Conservation (phyloP, 805 yeast species). For the Sungouiella thailandica region DNA sequence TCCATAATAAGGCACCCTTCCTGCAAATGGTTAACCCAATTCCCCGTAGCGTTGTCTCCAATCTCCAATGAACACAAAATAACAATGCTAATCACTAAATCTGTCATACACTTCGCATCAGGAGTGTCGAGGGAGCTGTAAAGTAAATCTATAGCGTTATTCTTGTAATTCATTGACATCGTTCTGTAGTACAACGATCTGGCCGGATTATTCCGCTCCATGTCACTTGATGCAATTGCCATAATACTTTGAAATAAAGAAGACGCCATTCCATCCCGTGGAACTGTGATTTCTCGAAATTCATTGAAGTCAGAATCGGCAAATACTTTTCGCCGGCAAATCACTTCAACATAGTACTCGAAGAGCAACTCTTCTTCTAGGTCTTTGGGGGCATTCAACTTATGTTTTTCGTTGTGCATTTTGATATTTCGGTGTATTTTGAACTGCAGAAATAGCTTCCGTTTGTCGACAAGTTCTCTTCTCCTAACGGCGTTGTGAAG, state of each 20-base stretch:
- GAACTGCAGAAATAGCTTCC: not conserved
- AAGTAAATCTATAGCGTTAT: not conserved
- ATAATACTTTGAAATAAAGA: not conserved
- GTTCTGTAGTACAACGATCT: not conserved
- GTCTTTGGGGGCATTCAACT: not conserved
- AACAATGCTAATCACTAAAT: not conserved
- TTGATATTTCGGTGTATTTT: not conserved
- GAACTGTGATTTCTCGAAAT: not conserved
- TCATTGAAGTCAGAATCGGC: not conserved
- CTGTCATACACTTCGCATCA: not conserved
- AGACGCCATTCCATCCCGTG: not conserved
- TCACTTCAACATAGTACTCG: not conserved
- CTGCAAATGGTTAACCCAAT: not conserved
- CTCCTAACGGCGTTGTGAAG: not conserved
- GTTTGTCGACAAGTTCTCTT: not conserved
- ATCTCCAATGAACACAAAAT: not conserved
- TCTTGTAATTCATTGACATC: not conserved
- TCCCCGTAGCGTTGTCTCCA: not conserved
- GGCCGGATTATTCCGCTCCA: not conserved
- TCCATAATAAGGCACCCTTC: not conserved
- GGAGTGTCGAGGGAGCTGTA: not conserved
- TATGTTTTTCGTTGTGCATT: not conserved
- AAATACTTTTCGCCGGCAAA: not conserved
- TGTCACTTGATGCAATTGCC: not conserved
- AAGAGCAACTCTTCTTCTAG: not conserved